phyloP scores from a whole-genome alignment of 371 early-diverging fungal genomes.

The Mucor irregularis region DNA sequence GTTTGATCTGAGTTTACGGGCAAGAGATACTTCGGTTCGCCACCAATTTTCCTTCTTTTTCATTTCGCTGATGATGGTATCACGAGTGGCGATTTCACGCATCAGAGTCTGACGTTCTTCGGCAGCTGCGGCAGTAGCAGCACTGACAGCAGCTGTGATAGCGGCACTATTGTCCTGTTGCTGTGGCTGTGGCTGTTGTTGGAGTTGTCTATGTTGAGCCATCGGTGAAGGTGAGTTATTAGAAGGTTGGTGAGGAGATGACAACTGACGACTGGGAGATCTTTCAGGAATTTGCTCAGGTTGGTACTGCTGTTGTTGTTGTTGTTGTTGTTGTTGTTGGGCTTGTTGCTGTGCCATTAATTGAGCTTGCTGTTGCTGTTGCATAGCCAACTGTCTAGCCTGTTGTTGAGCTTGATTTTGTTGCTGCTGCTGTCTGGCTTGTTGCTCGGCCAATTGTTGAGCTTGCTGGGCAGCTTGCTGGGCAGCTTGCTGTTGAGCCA shows the following conservation, averaged over 20 bases:
- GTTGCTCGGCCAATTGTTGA: background rate
- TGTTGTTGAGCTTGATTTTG: background rate
- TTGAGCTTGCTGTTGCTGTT: background rate
- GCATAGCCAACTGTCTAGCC: background rate
- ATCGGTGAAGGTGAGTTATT: conserved; percentile 6
- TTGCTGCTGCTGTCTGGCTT: background rate
- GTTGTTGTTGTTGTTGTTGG: background rate
- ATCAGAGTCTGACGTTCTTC: conserved; percentile 28
- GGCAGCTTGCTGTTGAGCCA: background rate
- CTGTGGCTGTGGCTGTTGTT: background rate
- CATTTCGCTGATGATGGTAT: conserved; percentile 43
- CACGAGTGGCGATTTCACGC: conserved; percentile 44
- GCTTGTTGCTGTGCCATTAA: background rate
- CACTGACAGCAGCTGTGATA: background rate
- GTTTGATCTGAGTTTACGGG: conserved; percentile 31
- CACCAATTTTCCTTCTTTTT: conserved; percentile 57
- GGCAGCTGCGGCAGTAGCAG: background rate
- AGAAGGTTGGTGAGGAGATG: background rate
- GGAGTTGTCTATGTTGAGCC: background rate
- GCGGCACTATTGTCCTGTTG: background rate
- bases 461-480: background rate
- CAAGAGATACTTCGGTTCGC: conserved; percentile 53
- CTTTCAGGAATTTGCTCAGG: conserved; percentile 9
- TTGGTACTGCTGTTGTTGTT: background rate
- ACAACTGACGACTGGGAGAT: conserved; percentile 9